Base-by-base conservation (phyloP, 495 filamentous ascomycete genomes). In the Penicillium malachiteum region DNA sequence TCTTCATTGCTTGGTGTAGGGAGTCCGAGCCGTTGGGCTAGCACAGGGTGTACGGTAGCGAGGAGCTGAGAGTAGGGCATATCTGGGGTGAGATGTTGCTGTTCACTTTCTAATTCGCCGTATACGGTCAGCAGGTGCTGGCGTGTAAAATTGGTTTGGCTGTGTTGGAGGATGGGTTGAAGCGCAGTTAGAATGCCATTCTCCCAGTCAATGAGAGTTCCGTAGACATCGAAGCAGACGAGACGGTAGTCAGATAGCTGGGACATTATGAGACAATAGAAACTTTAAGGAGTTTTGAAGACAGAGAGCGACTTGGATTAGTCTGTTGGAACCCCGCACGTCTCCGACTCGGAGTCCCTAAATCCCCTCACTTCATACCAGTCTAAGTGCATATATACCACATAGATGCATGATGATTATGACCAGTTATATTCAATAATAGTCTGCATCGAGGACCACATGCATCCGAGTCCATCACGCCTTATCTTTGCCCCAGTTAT, bases 151-250 rank as follows among this genome's bases (percentile, higher is more conserved):
- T 70, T 54, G 31, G 72, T 39, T 0, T 73, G 73, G 9, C 77
- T 69, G 18, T 68, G 67, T 14, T 67, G 48, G 40, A 79, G 63
- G n/a, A 80, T 64, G 1, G 82, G 79, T 31, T 65, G 54, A 7
- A 81, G 58, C 5, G 71, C 69, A 3, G 54, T 31, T 32, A 76
- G 59, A 21, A 80, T 74, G 33, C 76, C 76, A 6, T 46, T 52
- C 67, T 91, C 82, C 87, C 87, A 90, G 76, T 92, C 87, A 47
- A 93, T 84, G 21, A 92, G 79, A 0, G 90, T 95, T 67, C 89
- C 87, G 68, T 90, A 93, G 76, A 88, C 83, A 68, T 95, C 89
- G 74, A 95, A 94, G 64, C 73, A 76, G 33, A 91, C 82, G 51
- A 85, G 65, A 5, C 63, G 68, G 67, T 72, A 82, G 55, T 71